Evolutionary conservation across 164 flowering plant species (phyloP).

Genomic region (Vitis labrusca): DNA sequence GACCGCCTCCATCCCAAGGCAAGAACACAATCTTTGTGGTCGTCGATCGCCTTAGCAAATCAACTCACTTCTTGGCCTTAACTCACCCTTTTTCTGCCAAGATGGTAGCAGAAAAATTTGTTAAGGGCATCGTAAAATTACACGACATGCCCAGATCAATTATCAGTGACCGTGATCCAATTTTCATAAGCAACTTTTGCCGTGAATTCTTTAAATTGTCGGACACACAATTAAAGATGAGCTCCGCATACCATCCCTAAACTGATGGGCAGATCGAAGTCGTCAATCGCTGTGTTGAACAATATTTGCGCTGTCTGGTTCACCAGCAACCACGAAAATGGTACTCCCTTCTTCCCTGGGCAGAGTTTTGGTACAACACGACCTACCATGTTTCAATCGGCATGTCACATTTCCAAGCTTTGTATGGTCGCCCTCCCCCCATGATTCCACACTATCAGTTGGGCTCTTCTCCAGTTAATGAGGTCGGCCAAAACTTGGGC

Average conservation of each 20-base stretch:
- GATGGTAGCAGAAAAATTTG: not conserved
- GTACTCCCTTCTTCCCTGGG: not conserved
- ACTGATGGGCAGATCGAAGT: not conserved
- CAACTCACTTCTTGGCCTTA: not conserved
- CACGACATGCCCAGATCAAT: not conserved
- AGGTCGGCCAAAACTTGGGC: too few relatives aligned
- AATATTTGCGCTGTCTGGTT: not conserved
- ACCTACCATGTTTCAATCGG: not conserved
- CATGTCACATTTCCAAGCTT: not conserved
- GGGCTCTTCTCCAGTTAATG: too few relatives aligned
- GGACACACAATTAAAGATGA: too few relatives aligned
- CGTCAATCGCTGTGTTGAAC: not conserved
- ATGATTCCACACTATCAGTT: not conserved
- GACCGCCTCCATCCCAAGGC: not conserved
- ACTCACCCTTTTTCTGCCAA: not conserved
- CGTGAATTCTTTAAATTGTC: not conserved
- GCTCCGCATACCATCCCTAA: too few relatives aligned
- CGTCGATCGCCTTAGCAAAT: not conserved
- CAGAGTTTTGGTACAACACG: slow-evolving; percentile 9
- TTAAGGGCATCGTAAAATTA: not conserved
- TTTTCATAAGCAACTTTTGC: not conserved
- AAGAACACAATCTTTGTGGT: too few relatives aligned
- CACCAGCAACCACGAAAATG: not conserved
- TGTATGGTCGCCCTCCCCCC: not conserved
- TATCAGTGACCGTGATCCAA: not conserved